Base-by-base conservation (phyloP, 2,329 filamentous ascomycete genomes). In the Cordyceps tenuipes region DNA sequence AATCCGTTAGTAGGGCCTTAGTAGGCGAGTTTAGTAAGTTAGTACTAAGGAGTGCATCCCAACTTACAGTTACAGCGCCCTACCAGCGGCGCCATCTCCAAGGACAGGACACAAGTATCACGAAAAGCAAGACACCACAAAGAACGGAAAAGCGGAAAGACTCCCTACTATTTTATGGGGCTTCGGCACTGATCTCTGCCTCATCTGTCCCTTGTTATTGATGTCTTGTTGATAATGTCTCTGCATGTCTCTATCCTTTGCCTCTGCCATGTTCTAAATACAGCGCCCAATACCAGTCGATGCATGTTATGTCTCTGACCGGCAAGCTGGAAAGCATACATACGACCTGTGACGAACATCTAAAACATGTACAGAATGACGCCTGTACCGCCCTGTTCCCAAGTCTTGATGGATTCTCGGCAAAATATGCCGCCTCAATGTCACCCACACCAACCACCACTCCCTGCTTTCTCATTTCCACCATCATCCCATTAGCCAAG, bases 231-330 rank as follows among this genome's bases (percentile, higher is more conserved):
- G 23, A 23, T 23, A 4, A 3, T 17, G 52, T 10, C 34, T 29
- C 29, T 29, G 29, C 5, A 6, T 29, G 29, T 29, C 29, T 29
- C 29, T 8, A 29, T 29, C 3, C 29, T 6, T 29, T 29, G 29
- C 7, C 29, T 29, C 29, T 29, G 29, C 29, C 23, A 23, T 23
- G 23, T 23, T 23, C 23, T 23, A 23, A 23, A 23, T 29, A 29
- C 29, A 7, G 29, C 29, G 34, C 34, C 17, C 39, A 47, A 5
- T 5, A 43, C 41, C 46, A 43, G 43, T 13, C 41, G 23, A 47
- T 36, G 41, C 41, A 56, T 47, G 53, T 56, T 26, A 56, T 47
- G 53, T 56, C 53, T 56, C 43, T 56, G 41, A 10, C 13, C 53
- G 36, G 41, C 29, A 56, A 46, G 43, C 19, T 23, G 23, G 31